These are phyloP conservation scores for Metrosideros polymorpha DNA, from an alignment of 441 rosid species.

Conservation along the genomic window DNA sequence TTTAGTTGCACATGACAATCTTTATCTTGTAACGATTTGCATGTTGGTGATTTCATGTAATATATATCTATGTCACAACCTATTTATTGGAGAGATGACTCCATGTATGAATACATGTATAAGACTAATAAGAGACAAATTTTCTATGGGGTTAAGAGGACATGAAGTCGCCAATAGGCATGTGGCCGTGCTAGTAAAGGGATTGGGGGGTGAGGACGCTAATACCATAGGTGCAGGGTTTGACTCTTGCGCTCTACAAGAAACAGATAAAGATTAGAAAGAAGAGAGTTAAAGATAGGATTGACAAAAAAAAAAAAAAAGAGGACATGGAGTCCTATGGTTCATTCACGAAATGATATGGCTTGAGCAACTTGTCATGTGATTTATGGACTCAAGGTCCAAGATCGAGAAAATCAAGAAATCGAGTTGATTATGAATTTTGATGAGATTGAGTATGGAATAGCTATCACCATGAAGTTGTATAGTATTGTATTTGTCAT, in stretches of 20 bases:
- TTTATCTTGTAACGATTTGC: neutral
- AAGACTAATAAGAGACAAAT: neutral
- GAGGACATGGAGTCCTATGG: no score
- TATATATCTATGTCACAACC: neutral
- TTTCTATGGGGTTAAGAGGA: neutral
- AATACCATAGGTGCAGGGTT: no score
- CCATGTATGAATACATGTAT: neutral
- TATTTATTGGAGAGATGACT: neutral
- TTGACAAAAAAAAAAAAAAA: no score
- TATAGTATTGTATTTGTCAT: neutral
- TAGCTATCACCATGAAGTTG: neutral
- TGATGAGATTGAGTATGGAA: neutral
- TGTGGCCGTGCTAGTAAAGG: no score
- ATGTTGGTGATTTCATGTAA: neutral
- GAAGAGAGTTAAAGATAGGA: no score
- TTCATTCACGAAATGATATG: neutral
- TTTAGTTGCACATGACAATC: neutral
- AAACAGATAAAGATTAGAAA: no score
- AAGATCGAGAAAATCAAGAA: no score
- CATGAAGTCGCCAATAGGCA: no score
- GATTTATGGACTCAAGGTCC: neutral
- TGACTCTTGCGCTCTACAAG: no score
- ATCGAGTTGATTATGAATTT: neutral
- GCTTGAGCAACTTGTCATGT: neutral
- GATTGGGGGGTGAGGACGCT: no score